Evolutionary conservation across 345 rosid genomes (phyloP), one percentile per base, ranked within the genome.

Genomic region (Reutealis trisperma): DNA sequence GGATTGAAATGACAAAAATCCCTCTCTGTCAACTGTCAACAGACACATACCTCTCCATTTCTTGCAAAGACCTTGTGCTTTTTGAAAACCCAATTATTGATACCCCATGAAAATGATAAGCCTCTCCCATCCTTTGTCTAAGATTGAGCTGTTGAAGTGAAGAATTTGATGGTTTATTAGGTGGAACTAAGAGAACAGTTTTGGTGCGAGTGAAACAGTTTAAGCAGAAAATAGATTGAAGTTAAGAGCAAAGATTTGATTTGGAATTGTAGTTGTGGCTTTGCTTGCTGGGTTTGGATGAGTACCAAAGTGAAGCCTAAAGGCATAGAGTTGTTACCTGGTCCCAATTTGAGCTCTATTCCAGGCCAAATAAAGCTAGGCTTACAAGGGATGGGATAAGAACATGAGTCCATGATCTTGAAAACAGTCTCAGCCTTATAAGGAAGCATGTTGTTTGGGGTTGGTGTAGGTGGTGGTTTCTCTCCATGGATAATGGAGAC

Each of bases 371-470:
- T 70, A 0, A 91, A 88, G 75, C 81, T 87, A 69, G 97, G 86
- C 51, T 83, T 63, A 60, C 98, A 94, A 13, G 97, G 98, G 81
- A 85, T 85, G 52, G 94, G 93, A 80, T 86, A 84, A 5, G 97
- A 88, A 94, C 90, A 94, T 88, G 93, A 87, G 3, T 94, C 92
- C 96, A 92, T 94, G 79, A 94, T 89, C 60, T 70, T 85, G 93
- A 92, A 94, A 83, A 92, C 90, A 76, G 86, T 85, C 37, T 90
- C 92, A 34, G 84, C 80, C 68, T 94, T 97, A 9, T 89, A 86
- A 7, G 86, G 86, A 75, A 81, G 85, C 88, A 92, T 77, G 70
- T 76, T 37, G 41, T 5, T 37, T 37, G 41, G 41, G 41, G 41
- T 37, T 37, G 41, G 41, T 37, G 41, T 5, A 37, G 6, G 6